Conservation (phyloP, 1,284 basidiomycete genomes). For the Sanghuangporus weigelae region DNA sequence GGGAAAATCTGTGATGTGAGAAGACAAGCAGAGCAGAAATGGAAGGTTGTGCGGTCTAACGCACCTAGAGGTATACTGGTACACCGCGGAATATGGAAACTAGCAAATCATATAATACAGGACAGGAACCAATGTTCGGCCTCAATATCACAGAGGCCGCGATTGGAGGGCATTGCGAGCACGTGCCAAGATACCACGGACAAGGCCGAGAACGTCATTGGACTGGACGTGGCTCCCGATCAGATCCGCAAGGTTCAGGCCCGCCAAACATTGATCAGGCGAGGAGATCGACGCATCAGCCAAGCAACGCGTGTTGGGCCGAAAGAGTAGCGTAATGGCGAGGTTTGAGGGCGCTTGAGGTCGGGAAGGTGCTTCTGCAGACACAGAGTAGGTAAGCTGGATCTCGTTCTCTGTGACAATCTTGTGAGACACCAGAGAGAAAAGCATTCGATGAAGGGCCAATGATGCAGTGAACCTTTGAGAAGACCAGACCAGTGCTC, state of each 20-base stretch:
- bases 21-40: no score
- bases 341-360: not conserved
- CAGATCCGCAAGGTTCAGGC: conserved; percentile 53
- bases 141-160: conserved; percentile 13
- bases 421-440: conserved; percentile 54
- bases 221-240: conserved; percentile 57
- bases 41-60: no score
- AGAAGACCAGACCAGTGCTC: conserved; percentile 5
- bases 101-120: not conserved
- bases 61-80: no score
- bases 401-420: conserved; percentile 70
- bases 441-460: conserved; percentile 55
- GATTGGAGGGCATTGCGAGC: conserved; percentile 29
- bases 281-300: conserved; percentile 53
- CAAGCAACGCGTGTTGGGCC: conserved; percentile 59
- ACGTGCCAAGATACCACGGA: conserved; percentile 57
- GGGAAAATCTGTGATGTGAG: no score
- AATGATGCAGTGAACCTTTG: conserved; percentile 66
- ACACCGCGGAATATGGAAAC: not conserved
- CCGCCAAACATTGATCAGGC: conserved; percentile 35
- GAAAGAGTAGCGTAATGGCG: conserved; percentile 55
- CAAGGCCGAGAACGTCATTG: conserved; percentile 67
- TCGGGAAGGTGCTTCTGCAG: not conserved
- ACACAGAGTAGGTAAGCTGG: conserved; percentile 51
- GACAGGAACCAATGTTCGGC: not conserved